Evolutionary conservation across 176 grass and related monocot species (phyloP), one percentile per base, ranked within the genome.

Genomic region (Alloteropsis semialata): DNA sequence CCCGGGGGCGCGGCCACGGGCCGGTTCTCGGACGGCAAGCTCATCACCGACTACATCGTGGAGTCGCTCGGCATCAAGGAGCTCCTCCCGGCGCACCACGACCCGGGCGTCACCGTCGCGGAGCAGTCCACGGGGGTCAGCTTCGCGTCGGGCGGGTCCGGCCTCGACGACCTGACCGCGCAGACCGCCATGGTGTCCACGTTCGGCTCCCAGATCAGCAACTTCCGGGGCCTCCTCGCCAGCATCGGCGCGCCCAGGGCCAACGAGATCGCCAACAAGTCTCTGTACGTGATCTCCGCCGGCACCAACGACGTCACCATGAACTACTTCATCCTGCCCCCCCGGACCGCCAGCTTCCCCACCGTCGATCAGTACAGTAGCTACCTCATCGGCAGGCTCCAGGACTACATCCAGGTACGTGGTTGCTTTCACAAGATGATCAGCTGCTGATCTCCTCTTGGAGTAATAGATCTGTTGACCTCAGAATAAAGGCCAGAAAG

Each of bases 131-230:
- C 90, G 10, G 94, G 94, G 21, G 91, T 57, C 38, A 88, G 86
- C 86, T 96, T 93, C 84, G 94, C 91, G 19, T 96, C 94, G 22
- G 94, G 78, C 0, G 94, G 88, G 0, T 88, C 91, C 24, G 94
- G 94, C 59, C 30, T 96, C 65, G 91, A 96, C 75, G 94, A 93
- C 32, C 10, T 86, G 13, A 96, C 91, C 55, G 80, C 88, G 46
- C 18, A 3, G 15, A 11, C 3, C 66, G 46, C 68, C 1, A 6
- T 79, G 28, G 94, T 93, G 30, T 70, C 62, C 5, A 84, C 88
- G 19, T 76, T 96, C 77, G 53, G 5, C 22, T 57, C 76, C 29
- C 88, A 96, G 87, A 53, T 93, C 45, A 1, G 2, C 29, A 75
- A 91, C 79, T 96, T 93, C 53, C 10, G 57, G 56, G 46, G 42